Evolutionary conservation across 305 asterid species (phyloP).

Genomic region (Rubia peregrina): DNA sequence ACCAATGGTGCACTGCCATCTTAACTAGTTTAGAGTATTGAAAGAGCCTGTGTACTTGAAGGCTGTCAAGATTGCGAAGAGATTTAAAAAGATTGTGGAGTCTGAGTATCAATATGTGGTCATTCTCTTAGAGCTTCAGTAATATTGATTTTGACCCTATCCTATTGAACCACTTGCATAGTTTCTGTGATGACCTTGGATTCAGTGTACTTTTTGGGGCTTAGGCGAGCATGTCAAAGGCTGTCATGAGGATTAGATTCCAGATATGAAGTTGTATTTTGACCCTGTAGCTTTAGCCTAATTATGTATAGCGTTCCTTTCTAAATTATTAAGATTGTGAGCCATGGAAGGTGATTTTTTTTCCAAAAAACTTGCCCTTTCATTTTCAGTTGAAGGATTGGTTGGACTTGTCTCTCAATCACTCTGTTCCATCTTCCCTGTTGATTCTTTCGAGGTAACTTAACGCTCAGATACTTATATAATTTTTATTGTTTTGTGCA

Average conservation of each 20-base stretch:
- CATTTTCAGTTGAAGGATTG: slow-evolving; percentile 78
- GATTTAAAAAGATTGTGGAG: background rate
- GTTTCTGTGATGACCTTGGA: background rate
- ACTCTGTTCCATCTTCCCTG: slow-evolving; percentile 88
- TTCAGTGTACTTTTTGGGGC: background rate
- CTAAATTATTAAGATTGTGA: background rate
- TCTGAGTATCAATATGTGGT: background rate
- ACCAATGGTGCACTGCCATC: background rate
- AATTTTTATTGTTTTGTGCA: slow-evolving; percentile 18
- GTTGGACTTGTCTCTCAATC: slow-evolving; percentile 93
- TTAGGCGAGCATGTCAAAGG: background rate
- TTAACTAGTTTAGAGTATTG: background rate
- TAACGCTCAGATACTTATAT: slow-evolving; percentile 16
- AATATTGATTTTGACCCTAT: background rate
- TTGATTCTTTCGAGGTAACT: slow-evolving; percentile 84
- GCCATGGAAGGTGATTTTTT: background rate
- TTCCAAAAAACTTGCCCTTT: background rate
- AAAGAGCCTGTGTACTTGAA: background rate
- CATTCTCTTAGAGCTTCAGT: background rate
- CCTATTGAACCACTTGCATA: background rate
- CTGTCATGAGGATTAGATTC: background rate
- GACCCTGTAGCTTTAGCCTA: background rate
- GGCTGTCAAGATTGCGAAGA: background rate
- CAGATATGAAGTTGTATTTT: background rate
- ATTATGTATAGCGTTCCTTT: background rate